Evolutionary conservation across 352 stramenopile species (phyloP), one percentile per base, ranked within the genome.

Genomic region (Phytophthora rubi): DNA sequence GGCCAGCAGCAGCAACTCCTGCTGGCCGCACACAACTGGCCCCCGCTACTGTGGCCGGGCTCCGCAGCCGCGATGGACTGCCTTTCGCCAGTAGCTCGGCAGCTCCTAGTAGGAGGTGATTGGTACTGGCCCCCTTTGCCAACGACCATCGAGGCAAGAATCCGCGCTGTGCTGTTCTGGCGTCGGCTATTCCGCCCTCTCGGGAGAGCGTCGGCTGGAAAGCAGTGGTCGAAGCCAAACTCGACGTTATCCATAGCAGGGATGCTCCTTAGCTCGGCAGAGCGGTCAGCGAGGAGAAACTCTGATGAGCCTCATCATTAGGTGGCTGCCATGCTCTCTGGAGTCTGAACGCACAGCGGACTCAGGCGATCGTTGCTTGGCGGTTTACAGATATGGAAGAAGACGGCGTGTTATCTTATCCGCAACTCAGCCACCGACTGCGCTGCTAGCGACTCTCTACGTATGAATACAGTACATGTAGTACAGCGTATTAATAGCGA

Each of bases 341-440:
- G 48, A 6, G 58, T 67, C 65, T 71, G 54, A 54, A 59, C 15
- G 16, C 39, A 30, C 8, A 47, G 39, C 39, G 39, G n/a, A 18
- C n/a, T 18, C 39, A 47, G 13, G 39, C 33, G 33, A 42, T 10
- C 33, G 33, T 13, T 42, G 33, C 39, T 47, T 47, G 39, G 44
- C 18, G n/a, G 44, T 7, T 51, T 13, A n/a, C 44, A 51, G 44
- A 5, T 35, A 59, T 32, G 32, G 53, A 59, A 28, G 18, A 32
- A 13, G 35, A 15, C 9, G 35, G 12, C 9, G 35, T 15, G 28
- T 30, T 15, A 42, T 21, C 39, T 1, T 4, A n/a, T 15, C 39
- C 39, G 39, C 39, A 47, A 12, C 45, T 52, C 45, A 4, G 30
- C n/a, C 45, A 52, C n/a, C 45, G n/a, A 47, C 2, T 7, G 15